These are phyloP conservation scores for Fusarium sp. DNA, from an alignment of 2,329 filamentous ascomycete species.

Conservation along the genomic window DNA sequence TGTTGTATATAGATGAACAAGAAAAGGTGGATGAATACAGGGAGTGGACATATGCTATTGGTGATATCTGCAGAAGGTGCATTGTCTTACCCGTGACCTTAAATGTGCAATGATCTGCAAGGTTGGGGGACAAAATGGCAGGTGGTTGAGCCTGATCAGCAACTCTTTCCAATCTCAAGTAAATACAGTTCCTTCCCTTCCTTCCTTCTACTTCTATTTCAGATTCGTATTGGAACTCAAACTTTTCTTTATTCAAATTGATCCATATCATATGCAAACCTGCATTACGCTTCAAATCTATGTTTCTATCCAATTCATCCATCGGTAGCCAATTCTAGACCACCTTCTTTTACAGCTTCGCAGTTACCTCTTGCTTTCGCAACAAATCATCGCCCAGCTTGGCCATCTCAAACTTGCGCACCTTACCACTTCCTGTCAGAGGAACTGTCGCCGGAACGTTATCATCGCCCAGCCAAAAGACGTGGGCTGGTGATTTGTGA, in stretches of 20 bases:
- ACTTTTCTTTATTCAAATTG: background rate
- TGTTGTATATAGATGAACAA: background rate
- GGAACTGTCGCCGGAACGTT: constrained; percentile 70
- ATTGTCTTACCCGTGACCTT: constrained; percentile 7
- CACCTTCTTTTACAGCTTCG: constrained; percentile 59
- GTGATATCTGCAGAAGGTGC: background rate
- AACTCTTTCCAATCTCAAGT: no score
- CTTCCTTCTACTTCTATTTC: background rate
- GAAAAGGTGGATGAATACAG: background rate
- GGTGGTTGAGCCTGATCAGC: background rate
- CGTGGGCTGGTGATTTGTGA: constrained; percentile 78
- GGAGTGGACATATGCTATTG: no score
- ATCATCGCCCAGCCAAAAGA: constrained; percentile 82
- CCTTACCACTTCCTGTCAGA: constrained; percentile 80
- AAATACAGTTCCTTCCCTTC: background rate
- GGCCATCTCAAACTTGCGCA: constrained; percentile 77
- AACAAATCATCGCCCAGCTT: constrained; percentile 69
- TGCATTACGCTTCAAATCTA: constrained; percentile 8
- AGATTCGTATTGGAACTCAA: background rate
- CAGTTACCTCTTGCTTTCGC: constrained; percentile 61
- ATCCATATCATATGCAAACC: background rate
- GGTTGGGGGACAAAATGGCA: background rate
- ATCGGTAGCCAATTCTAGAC: background rate
- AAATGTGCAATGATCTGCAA: background rate
- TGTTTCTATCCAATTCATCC: background rate